Base-by-base conservation (phyloP, 306 rosid species). In the Myrica gale region DNA sequence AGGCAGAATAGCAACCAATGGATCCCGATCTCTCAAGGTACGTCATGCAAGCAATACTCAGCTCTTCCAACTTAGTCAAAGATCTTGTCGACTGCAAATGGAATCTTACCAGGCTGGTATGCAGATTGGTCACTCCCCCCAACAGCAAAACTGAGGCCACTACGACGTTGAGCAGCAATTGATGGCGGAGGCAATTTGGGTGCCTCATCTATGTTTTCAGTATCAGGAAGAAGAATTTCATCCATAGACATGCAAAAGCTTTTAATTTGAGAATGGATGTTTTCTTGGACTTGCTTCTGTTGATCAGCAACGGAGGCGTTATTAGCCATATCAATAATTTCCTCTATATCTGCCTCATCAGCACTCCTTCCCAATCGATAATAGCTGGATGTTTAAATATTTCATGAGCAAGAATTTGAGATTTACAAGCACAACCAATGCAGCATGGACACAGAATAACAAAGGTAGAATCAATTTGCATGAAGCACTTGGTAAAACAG, bases 61-160 rank as follows among this genome's bases (percentile, higher is more conserved):
- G 37, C 37, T 32, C 37, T 19, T 45, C 20, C 41, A 47, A 41
- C 63, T 47, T 11, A 17, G 41, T 48, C 42, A 45, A 68, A 50
- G n/a, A 23, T 39, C 50, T 67, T 16, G 6, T 37, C 51, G 15
- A 48, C 56, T 5, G 58, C 45, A 48, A 23, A 57, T 9, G 55
- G 67, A 71, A 53, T 71, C 90, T 79, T 77, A 92, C 97, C 88
- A 60, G 84, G 69, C 73, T 69, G 69, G 48, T 77, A 71, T 32
- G 73, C 50, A 46, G 85, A 72, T 20, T 84, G 69, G 71, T 43
- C 83, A 68, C 44, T 80, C 67, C 82, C 81, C 66, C 93, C 97
- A 53, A 92, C 82, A 66, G 97, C 97, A 73, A 92, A 87, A 83
- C 93, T 82, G 70, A 95, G 97, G 67, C 97, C 97, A 76, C 97